Percentiles rank a stretch among this genome's conserved stretches.
These are phyloP conservation scores for Colletotrichum nymphaeae DNA, from an alignment of 2,329 filamentous ascomycete species.

Conservation along the genomic window DNA sequence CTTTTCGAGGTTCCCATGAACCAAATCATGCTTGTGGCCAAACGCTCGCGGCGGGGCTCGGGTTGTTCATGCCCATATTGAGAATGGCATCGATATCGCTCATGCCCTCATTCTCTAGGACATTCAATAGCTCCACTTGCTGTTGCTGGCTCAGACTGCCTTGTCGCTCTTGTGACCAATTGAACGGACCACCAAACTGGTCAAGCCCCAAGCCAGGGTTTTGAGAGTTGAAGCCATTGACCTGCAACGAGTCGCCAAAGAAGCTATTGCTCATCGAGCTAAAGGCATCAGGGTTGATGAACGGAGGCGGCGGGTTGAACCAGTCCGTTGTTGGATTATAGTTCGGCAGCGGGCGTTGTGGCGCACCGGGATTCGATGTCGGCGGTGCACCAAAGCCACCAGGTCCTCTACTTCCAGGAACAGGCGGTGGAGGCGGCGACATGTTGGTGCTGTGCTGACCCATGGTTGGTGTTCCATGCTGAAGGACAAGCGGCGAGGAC, in stretches of 20 bases:
- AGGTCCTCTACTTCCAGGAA: conserved; percentile 40
- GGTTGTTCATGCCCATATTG: conserved; percentile 47
- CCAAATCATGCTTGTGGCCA: conserved; percentile 21
- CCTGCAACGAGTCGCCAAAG: conserved; percentile 50
- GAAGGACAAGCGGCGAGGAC: conserved; percentile 42
- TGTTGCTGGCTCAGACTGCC: conserved; percentile 83
- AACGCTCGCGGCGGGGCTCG: background rate
- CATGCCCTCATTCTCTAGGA: conserved; percentile 77
- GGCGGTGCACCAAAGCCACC: conserved; percentile 53
- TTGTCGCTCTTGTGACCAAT: conserved; percentile 61
- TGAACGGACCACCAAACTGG: conserved; percentile 40
- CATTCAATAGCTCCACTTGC: conserved; percentile 85
- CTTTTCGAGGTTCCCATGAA: background rate
- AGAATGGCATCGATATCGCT: conserved; percentile 71
- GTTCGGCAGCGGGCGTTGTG: conserved; percentile 56
- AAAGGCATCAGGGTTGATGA: conserved; percentile 65
- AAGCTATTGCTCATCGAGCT: conserved; percentile 53
- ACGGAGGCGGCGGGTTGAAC: conserved; percentile 64
- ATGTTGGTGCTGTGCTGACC: conserved; percentile 41
- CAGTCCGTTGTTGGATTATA: conserved; percentile 56
- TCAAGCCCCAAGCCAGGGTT: conserved; percentile 45
- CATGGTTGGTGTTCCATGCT: conserved; percentile 21
- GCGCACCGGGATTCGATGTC: conserved; percentile 41
- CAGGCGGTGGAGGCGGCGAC: conserved; percentile 42
- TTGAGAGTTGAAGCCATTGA: conserved; percentile 21